Base-by-base conservation (phyloP, 768 basidiomycete genomes). In the Wakefieldia striispora region DNA sequence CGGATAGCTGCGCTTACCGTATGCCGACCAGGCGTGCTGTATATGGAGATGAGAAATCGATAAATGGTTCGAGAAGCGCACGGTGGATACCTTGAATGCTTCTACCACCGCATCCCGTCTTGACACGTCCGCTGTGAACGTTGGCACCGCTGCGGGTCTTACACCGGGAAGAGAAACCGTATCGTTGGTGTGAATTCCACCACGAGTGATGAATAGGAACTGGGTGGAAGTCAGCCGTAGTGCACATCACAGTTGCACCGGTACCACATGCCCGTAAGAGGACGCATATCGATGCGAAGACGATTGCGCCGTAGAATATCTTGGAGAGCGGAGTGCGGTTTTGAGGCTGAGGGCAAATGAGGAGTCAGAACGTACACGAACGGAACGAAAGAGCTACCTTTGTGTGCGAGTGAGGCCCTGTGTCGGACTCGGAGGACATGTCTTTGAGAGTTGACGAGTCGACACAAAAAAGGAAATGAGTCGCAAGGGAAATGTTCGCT, bases 1-100 rank as follows among this genome's bases (percentile, higher is more conserved):
- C 29, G 42, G 7, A 40, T n/a, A 7, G 17, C 50, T 67, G 73
- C 45, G 13, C 57, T 23, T 53, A 91, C 90, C 91, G 62, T 95
- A 95, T 24, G 90, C 87, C 50, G 60, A 65, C 91, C 91, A 95
- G 20, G 91, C 89, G 67, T 92, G 81, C 91, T 94, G 59, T 34
- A 55, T 48, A 58, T 48, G 43, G 39, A 52, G 48, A 53, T 57
- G 45, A 57, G 47, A 34, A 40, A 37, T 16, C 16, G 21, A 21
- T 13, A 20, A 19, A 44, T 50, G 16, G 16, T 21, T n/a, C 23
- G 38, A 51, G 10, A 33, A 43, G 31, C 3, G 33, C n/a, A n/a
- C n/a, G n/a, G n/a, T 1, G 63, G 78, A 56, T 55, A 91, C 91
- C 74, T 79, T 81, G 75, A 95, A 92, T 0, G 94, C 91, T 6